Evolutionary conservation across 2,329 filamentous ascomycete species (phyloP).

Genomic region (Cercospora berteroae): DNA sequence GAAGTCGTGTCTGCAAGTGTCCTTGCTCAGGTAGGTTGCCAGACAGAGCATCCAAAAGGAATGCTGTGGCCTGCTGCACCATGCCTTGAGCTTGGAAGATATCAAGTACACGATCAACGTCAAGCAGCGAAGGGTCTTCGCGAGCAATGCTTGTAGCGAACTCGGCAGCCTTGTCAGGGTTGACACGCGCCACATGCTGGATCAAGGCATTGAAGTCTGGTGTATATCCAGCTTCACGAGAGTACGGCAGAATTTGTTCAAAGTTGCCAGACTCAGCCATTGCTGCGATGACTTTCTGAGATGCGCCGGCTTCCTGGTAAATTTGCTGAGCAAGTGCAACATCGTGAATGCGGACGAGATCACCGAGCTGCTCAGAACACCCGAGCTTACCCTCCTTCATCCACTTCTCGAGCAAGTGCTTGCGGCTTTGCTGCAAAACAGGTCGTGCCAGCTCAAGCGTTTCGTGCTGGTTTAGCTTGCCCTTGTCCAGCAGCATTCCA

Average conservation of each 20-base stretch:
- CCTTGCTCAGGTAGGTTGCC: constrained; percentile 93
- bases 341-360: constrained; percentile 87
- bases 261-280: constrained; percentile 96
- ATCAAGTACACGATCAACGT: constrained; percentile 91
- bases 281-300: constrained; percentile 91
- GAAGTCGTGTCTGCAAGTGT: constrained; percentile 84
- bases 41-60: constrained; percentile 91
- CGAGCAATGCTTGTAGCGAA: constrained; percentile 92
- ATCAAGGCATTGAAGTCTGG: constrained; percentile 94
- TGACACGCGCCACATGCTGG: constrained; percentile 72
- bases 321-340: constrained; percentile 82
- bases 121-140: constrained; percentile 81
- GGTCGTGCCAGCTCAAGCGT: constrained; percentile 90
- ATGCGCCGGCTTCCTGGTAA: constrained; percentile 85
- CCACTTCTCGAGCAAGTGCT: constrained; percentile 97
- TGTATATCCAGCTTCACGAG: constrained; percentile 78
- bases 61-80: constrained; percentile 97
- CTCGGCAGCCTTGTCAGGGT: constrained; percentile 85
- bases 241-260: constrained; percentile 92
- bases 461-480: constrained; percentile 85
- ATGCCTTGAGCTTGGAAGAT: constrained; percentile 98
- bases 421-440: constrained; percentile 88
- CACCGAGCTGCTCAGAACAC: constrained; percentile 93
- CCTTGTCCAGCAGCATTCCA: constrained; percentile 94
- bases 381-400: constrained; percentile 93